These are phyloP conservation scores for Vitis cinerea DNA, from an alignment of 164 flowering plant genomes.

Conservation along the genomic window DNA sequence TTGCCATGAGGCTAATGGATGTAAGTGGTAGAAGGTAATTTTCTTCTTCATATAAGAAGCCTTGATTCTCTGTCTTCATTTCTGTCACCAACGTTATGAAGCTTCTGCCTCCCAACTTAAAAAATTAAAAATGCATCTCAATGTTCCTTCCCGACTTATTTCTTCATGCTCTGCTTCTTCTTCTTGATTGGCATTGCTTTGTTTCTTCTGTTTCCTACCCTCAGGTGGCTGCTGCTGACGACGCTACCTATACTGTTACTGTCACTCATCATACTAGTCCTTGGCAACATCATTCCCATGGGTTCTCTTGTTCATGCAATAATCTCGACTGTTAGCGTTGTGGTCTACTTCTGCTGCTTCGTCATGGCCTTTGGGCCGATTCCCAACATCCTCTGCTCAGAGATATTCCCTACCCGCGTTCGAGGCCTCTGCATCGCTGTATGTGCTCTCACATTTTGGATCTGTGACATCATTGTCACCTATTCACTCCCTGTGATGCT, in stretches of 20 bases:
- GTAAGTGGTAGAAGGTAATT: slow-evolving; percentile 20
- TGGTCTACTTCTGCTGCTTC: slow-evolving; percentile 27
- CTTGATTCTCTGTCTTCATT: neutral
- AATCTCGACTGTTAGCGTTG: slow-evolving; percentile 23
- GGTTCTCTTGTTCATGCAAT: slow-evolving; percentile 16
- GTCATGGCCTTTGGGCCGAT: slow-evolving; percentile 31
- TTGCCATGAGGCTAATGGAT: slow-evolving; percentile 25
- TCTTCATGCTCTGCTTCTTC: too few species aligned
- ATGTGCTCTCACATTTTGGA: slow-evolving; percentile 33
- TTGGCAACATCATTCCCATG: slow-evolving; percentile 13
- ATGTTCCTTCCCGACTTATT: too few species aligned
- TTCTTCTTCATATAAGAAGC: neutral
- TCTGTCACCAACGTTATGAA: too few species aligned
- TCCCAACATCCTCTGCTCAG: slow-evolving; percentile 33
- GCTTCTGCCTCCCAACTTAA: too few species aligned
- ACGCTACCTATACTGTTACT: slow-evolving; percentile 24
- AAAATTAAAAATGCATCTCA: too few species aligned
- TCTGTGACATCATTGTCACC: slow-evolving; percentile 32
- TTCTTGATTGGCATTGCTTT: neutral
- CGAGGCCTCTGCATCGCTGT: slow-evolving; percentile 37
- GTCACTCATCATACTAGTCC: slow-evolving; percentile 20
- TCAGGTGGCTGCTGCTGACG: slow-evolving; percentile 21
- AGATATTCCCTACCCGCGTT: slow-evolving; percentile 37
- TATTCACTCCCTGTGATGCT: slow-evolving; percentile 35
- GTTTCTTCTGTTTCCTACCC: neutral